These are phyloP conservation scores for Ophiostoma pallidulum DNA, from an alignment of 2,329 filamentous ascomycete species.

Conservation along the genomic window DNA sequence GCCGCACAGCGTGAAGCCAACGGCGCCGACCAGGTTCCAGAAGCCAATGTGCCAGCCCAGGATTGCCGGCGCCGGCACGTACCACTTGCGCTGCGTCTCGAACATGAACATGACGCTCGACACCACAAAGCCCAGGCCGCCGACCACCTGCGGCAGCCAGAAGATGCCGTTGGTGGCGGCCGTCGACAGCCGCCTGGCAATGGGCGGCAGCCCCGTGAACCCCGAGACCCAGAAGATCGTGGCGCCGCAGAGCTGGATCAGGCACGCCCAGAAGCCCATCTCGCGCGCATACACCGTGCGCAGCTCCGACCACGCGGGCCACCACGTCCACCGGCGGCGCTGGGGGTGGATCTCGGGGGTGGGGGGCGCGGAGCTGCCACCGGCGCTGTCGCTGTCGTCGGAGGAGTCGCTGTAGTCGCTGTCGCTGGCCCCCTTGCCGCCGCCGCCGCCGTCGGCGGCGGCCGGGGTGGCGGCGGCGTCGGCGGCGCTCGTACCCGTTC, in stretches of 20 bases:
- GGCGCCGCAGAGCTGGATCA: conserved; percentile 47
- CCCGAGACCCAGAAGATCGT: conserved; percentile 57
- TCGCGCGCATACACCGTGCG: conserved; percentile 50
- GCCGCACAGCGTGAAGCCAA: conserved; percentile 55
- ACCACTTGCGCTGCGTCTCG: conserved; percentile 57
- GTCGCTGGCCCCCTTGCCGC: not conserved
- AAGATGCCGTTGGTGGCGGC: conserved; percentile 44
- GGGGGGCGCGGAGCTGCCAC: not conserved
- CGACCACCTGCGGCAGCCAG: conserved; percentile 54
- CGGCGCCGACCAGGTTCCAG: conserved; percentile 55
- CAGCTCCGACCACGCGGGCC: conserved; percentile 47
- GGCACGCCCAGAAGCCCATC: conserved; percentile 52
- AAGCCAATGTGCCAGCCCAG: conserved; percentile 59
- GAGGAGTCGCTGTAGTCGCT: not conserved
- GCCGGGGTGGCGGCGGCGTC: too few relatives aligned
- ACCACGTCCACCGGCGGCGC: conserved; percentile 45
- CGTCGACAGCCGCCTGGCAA: conserved; percentile 38
- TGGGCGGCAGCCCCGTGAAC: conserved; percentile 49
- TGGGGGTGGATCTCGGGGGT: conserved; percentile 10
- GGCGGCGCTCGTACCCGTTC: too few relatives aligned
- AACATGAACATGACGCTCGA: conserved; percentile 53
- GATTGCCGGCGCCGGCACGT: conserved; percentile 42
- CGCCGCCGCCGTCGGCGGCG: not conserved
- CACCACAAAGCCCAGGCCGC: conserved; percentile 52
- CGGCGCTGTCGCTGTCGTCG: not conserved